Conservation (phyloP, 2,329 filamentous ascomycete genomes). For the Aspergillus ochraceoroseus region DNA sequence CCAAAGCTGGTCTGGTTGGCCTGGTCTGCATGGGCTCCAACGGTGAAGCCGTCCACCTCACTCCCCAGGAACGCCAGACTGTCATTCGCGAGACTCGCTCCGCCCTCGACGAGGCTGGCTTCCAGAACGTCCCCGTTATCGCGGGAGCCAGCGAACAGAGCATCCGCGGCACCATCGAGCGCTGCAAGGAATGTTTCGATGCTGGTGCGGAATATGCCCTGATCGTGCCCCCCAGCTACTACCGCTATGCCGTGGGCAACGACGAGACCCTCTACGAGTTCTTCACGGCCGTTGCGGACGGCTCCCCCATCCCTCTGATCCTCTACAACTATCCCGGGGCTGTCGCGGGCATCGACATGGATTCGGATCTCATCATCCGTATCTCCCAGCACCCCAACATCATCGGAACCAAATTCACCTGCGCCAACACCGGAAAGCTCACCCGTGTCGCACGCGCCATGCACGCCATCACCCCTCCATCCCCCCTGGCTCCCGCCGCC, state of each 20-base stretch:
- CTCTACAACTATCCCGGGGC: constrained; percentile 90
- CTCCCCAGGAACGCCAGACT: constrained; percentile 67
- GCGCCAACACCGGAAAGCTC: constrained; percentile 83
- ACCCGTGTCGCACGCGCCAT: constrained; percentile 72
- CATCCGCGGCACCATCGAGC: constrained; percentile 72
- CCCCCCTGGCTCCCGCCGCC: constrained; percentile 30
- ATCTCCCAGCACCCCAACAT: constrained; percentile 78
- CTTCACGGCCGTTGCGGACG: constrained; percentile 70
- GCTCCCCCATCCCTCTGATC: constrained; percentile 69
- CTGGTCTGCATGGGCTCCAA: constrained; percentile 87
- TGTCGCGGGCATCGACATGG: constrained; percentile 81
- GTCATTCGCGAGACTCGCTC: constrained; percentile 74
- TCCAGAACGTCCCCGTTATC: constrained; percentile 69
- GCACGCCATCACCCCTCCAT: constrained; percentile 61
- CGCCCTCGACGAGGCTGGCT: constrained; percentile 76
- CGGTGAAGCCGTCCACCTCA: constrained; percentile 82
- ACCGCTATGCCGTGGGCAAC: constrained; percentile 65
- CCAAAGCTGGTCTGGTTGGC: constrained; percentile 70
- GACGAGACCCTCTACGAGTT: constrained; percentile 69
- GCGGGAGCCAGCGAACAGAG: constrained; percentile 77
- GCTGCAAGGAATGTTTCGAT: constrained; percentile 60
- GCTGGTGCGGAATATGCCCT: constrained; percentile 77
- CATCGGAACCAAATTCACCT: constrained; percentile 85
- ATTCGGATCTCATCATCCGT: constrained; percentile 77
- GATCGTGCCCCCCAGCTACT: constrained; percentile 77